Conservation (phyloP, 2,329 filamentous ascomycete species). For the Epichloe sylvatica region DNA sequence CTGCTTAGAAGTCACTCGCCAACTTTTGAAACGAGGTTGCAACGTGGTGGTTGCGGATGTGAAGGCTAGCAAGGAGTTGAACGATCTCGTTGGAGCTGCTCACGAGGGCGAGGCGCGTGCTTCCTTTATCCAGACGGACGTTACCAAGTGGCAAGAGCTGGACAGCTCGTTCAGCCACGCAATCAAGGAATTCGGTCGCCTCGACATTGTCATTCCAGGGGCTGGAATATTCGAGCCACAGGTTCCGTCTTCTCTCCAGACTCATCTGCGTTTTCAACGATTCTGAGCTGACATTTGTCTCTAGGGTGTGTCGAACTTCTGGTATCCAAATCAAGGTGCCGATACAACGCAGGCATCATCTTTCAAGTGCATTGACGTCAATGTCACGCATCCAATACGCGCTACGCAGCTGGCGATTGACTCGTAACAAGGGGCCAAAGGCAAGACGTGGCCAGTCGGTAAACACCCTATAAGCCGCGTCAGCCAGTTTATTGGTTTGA, state of each 20-base stretch:
- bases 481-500: too few species aligned
- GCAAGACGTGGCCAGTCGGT: too few species aligned
- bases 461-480: too few species aligned
- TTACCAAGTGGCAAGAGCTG: constrained; percentile 20
- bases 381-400: constrained; percentile 19
- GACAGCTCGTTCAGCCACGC: constrained; percentile 16
- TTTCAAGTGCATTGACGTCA: constrained; percentile 13
- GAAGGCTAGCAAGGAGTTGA: constrained; percentile 19
- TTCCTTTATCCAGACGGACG: constrained; percentile 24
- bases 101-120: constrained; percentile 10
- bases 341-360: constrained; percentile 3
- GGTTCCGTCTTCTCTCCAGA: not conserved
- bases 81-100: not conserved
- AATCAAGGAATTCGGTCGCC: constrained; percentile 3
- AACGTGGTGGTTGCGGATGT: constrained; percentile 26
- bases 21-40: constrained; percentile 20
- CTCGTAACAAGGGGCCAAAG: constrained; percentile 6
- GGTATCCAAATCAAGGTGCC: not conserved
- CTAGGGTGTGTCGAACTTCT: constrained; percentile 3
- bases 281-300: not conserved
- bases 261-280: not conserved
- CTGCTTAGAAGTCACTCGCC: constrained; percentile 20
- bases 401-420: constrained; percentile 18
- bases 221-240: constrained; percentile 4
- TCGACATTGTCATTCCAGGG: constrained; percentile 3